phyloP scores from a whole-genome alignment of 805 yeast genomes.

The Candida caryicola region DNA sequence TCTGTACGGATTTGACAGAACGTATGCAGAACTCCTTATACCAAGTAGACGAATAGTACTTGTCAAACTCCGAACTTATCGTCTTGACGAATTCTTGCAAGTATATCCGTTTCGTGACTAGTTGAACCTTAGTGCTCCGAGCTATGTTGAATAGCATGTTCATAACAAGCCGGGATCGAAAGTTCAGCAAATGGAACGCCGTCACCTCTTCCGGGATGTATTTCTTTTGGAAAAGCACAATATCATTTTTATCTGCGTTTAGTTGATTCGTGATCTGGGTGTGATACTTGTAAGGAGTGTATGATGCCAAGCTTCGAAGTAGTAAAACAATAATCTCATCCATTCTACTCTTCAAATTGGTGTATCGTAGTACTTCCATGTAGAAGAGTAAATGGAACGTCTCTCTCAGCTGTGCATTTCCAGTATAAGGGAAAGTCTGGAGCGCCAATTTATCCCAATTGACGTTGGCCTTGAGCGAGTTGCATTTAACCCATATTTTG shows the following conservation, averaged over 20 bases:
- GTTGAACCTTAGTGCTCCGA: slow-evolving; percentile 7
- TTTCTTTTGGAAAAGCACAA: slow-evolving; percentile 18
- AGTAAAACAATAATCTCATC: slow-evolving; percentile 23
- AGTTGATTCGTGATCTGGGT: slow-evolving; percentile 20
- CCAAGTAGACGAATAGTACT: slow-evolving; percentile 18
- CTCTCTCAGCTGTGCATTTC: slow-evolving; percentile 36
- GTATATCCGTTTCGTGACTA: slow-evolving; percentile 13
- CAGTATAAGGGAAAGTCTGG: slow-evolving; percentile 39
- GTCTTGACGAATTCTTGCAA: slow-evolving; percentile 20
- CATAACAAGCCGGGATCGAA: slow-evolving; percentile 17
- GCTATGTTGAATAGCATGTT: slow-evolving; percentile 20
- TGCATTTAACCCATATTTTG: slow-evolving; percentile 28
- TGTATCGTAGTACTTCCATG: slow-evolving; percentile 21
- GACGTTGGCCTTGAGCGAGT: slow-evolving; percentile 14
- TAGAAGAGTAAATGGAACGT: slow-evolving; percentile 30
- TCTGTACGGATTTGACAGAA: slow-evolving; percentile 23
- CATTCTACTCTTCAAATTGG: slow-evolving; percentile 17
- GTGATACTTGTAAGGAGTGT: slow-evolving; percentile 25
- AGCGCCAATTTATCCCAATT: slow-evolving; percentile 38
- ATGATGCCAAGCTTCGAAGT: slow-evolving; percentile 24
- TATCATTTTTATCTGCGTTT: slow-evolving; percentile 12
- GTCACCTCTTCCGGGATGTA: slow-evolving; percentile 17
- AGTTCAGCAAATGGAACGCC: slow-evolving; percentile 17
- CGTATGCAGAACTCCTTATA: slow-evolving; percentile 31
- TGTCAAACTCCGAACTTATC: slow-evolving; percentile 27